Base-by-base conservation (phyloP, 2,329 filamentous ascomycete genomes). In the Epichloe typhina region DNA sequence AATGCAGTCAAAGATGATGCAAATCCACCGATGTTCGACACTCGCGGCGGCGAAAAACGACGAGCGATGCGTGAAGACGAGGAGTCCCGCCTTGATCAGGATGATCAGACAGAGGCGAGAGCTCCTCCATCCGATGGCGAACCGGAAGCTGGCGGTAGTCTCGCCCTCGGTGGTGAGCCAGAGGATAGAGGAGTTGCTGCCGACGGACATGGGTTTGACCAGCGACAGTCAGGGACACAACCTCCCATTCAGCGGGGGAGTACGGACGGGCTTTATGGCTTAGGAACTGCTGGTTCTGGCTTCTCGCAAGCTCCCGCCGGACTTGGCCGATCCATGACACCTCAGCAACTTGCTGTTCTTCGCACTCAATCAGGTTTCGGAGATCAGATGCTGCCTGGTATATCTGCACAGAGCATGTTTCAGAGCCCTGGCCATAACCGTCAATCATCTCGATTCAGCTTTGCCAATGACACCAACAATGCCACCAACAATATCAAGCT, bases 141-240 rank as follows among this genome's bases (percentile, higher is more conserved):
- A 51, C 80, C 82, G 1, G 89, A 93, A 66, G 86, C 86, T 57
- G 87, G 86, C 44, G 80, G 81, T 13, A 97, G 91, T 63, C 74
- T 93, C 52, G 90, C 94, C 52, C 75, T 97, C 17, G 91, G 91
- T 52, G 91, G 91, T 42, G 91, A 97, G 64, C 91, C 91, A 0
- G 91, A 97, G 63, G 88, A 95, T 57, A 76, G 79, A 54, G 83
- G 88, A 21, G 68, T 69, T 43, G 62, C 66, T 17, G 71, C 73
- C 17, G 77, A 79, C 47, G 67, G 67, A 39, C 71, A 76, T 58
- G 63, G 65, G 45, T 76, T 76, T 40, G 74, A 77, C 42, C 77
- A 79, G 52, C 77, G 82, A 54, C 77, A 82, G 47, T 79, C 81
- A 53, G 80, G 79, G 12, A 82, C 88, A 7, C 88, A 89, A 59